Evolutionary conservation across 73 alveolate genomes (phyloP), one percentile per base, ranked within the genome.

Genomic region (Blepharisma stoltei): DNA sequence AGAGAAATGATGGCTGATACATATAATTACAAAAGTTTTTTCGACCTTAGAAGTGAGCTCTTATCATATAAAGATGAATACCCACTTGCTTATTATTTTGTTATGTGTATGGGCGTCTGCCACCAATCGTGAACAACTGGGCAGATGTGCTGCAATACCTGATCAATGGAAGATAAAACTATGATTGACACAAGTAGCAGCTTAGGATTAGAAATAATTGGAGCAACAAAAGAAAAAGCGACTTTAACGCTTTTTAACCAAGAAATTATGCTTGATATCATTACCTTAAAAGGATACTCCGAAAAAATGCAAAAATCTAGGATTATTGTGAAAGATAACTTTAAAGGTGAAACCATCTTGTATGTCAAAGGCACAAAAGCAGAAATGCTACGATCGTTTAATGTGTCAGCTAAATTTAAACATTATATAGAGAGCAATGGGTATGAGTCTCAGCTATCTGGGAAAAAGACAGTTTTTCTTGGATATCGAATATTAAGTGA

Each of bases 341-440:
- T 18, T 8, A 25, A 14, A n/a, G 45, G 45, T 60, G 73, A 60
- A 60, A 38, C 23, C 23, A 18, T 60, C 23, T 20, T 60, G 45
- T 60, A 14, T 60, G 73, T 60, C 47, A 60, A 60, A 60, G 73
- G 73, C 46, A 60, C 18, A 8, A 14, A 38, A 60, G 73, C 14
- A 9, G 14, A n/a, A 20, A 60, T 60, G 73, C n/a, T 60, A 8
- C 14, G 23, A 14, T 14, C 23, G 2, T 60, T 14, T 60, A 38
- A 60, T 38, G 14, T 38, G 0, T 14, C 23, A 52, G 11, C 73
- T 20, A 14, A 60, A 14, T 8, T 9, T 14, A n/a, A 38, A 20
- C 38, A 60, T 60, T n/a, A 60, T 60, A 25, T 60, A 14, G 73
- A 60, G 23, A 38, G 23, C 23, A 9, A 14, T 60, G 23, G 14